phyloP scores from a whole-genome alignment of 495 filamentous ascomycete species.

The Aspergillus indologenus region DNA sequence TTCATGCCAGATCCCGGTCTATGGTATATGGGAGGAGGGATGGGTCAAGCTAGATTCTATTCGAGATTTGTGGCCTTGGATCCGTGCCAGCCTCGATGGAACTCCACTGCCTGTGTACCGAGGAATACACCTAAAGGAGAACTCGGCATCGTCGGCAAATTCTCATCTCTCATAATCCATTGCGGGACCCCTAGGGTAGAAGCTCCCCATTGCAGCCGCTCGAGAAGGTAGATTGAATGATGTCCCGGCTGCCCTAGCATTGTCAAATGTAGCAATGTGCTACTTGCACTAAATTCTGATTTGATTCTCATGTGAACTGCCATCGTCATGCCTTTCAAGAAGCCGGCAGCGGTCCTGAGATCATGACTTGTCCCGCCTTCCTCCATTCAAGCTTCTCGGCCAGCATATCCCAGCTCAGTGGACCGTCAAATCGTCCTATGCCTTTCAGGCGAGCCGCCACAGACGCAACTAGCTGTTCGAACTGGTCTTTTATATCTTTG shows the following conservation, averaged over 20 bases:
- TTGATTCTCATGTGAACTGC: background rate
- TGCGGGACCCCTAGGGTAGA: too few relatives aligned
- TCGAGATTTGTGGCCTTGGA: background rate
- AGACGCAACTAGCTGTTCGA: slow-evolving; percentile 42
- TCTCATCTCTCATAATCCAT: background rate
- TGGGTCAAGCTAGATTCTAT: background rate
- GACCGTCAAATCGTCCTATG: slow-evolving; percentile 45
- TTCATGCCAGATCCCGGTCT: background rate
- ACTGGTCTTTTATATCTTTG: slow-evolving; percentile 36
- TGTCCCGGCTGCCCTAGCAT: too few relatives aligned
- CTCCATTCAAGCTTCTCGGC: slow-evolving; percentile 45
- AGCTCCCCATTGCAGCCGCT: too few relatives aligned
- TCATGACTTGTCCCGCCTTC: slow-evolving; percentile 9
- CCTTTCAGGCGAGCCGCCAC: slow-evolving; percentile 44
- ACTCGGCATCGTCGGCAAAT: background rate
- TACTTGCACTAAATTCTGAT: background rate
- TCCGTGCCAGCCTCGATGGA: background rate
- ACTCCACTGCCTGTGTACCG: background rate
- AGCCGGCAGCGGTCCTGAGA: background rate
- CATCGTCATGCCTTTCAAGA: too few relatives aligned
- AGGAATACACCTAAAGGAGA: background rate
- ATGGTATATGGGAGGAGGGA: background rate
- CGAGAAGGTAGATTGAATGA: too few relatives aligned
- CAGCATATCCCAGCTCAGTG: slow-evolving; percentile 49
- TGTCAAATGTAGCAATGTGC: too few relatives aligned